phyloP scores from a whole-genome alignment of 2,329 filamentous ascomycete genomes.

The Penicillium thymicola region DNA sequence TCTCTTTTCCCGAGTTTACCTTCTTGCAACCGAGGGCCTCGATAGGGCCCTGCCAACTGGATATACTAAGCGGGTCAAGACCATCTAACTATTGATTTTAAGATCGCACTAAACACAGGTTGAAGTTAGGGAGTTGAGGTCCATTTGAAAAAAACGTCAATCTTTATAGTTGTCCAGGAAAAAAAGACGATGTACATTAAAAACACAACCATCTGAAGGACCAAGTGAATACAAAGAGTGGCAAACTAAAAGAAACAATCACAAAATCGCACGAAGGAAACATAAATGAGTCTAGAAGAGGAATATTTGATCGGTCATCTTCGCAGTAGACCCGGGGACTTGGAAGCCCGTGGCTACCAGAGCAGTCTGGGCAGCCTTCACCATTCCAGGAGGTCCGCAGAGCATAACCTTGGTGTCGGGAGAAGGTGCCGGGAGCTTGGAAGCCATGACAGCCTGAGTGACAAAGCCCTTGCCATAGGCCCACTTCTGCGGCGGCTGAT shows the following conservation, averaged over 20 bases:
- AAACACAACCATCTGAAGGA: not conserved
- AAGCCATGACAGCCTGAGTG: not conserved
- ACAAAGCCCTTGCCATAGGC: not conserved
- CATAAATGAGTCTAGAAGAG: not conserved
- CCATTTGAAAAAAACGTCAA: no score
- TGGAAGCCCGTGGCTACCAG: not conserved
- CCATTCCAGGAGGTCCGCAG: not conserved
- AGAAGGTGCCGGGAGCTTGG: not conserved
- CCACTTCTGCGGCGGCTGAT: not conserved
- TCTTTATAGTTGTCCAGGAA: no score
- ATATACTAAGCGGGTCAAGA: no score
- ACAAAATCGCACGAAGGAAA: not conserved
- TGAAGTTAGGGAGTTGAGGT: no score
- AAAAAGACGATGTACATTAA: no score
- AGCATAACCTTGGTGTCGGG: not conserved
- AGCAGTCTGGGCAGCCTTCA: not conserved
- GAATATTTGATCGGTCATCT: not conserved
- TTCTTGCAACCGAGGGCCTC: no score
- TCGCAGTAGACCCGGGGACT: not conserved
- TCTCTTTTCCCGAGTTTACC: no score
- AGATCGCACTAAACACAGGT: no score
- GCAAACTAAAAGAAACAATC: not conserved
- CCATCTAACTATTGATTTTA: no score
- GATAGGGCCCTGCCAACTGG: no score
- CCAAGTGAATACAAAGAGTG: not conserved